phyloP scores from a whole-genome alignment of 495 filamentous ascomycete species.

The Penicillium herquei region DNA sequence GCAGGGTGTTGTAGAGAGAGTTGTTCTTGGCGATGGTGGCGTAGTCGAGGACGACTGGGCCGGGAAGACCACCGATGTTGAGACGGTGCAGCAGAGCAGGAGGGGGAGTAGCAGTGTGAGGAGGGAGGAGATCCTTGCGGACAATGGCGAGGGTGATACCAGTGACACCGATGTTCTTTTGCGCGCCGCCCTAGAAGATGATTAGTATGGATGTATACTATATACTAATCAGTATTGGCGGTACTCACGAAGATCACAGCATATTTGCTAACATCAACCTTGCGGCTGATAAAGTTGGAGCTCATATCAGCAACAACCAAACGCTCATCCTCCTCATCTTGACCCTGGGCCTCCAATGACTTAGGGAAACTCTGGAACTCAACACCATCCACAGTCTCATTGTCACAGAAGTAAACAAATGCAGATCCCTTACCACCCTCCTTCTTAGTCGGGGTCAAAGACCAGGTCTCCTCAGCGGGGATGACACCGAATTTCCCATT shows the following conservation, averaged over 20 bases:
- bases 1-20: conserved; percentile 90
- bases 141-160: conserved; percentile 84
- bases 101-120: conserved; percentile 52
- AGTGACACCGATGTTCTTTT: conserved; percentile 87
- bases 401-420: conserved; percentile 88
- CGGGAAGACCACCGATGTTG: conserved; percentile 58
- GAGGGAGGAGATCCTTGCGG: conserved; percentile 71
- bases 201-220: not conserved
- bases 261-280: conserved; percentile 68
- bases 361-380: conserved; percentile 80
- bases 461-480: conserved; percentile 73
- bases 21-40: conserved; percentile 80
- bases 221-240: not conserved
- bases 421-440: conserved; percentile 56
- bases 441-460: conserved; percentile 58
- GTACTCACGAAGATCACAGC: conserved; percentile 45
- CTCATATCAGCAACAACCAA: conserved; percentile 85
- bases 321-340: conserved; percentile 54
- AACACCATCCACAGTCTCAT: conserved; percentile 84
- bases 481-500: conserved; percentile 88
- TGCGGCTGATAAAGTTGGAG: conserved; percentile 62
- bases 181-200: conserved; percentile 58
- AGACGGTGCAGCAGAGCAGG: conserved; percentile 68
- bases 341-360: conserved; percentile 49
- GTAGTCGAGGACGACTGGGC: conserved; percentile 77